These are phyloP conservation scores for Orbilia oligospora DNA, from an alignment of 2,329 filamentous ascomycete species.

Conservation along the genomic window DNA sequence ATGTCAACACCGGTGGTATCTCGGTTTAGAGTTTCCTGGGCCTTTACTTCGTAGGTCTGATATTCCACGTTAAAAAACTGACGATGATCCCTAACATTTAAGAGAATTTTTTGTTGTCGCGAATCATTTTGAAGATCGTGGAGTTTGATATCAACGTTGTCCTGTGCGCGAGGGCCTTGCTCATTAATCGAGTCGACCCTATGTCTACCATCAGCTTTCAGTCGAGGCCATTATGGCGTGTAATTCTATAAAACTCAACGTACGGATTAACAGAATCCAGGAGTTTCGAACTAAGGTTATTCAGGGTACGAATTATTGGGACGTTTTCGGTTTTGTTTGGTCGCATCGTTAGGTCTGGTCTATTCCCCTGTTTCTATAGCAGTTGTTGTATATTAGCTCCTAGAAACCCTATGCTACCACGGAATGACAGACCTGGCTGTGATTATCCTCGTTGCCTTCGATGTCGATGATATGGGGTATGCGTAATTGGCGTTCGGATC, in stretches of 20 bases:
- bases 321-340: constrained; percentile 81
- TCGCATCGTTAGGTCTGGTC: constrained; percentile 90
- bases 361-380: constrained; percentile 81
- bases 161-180: constrained; percentile 44
- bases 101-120: constrained; percentile 38
- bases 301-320: constrained; percentile 89
- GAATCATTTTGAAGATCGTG: constrained; percentile 33
- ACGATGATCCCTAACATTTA: constrained; percentile 37
- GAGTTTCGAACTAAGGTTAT: constrained; percentile 92
- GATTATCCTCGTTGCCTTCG: constrained; percentile 93
- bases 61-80: constrained; percentile 35
- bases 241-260: background rate
- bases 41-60: background rate
- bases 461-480: constrained; percentile 93
- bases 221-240: background rate
- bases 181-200: constrained; percentile 16
- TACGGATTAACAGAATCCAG: constrained; percentile 85
- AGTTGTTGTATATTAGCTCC: constrained; percentile 65
- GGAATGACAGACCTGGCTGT: constrained; percentile 71
- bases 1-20: constrained; percentile 2
- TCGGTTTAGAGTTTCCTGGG: background rate
- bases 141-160: constrained; percentile 57
- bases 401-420: background rate
- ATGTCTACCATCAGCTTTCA: background rate
- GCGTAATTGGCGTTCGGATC: constrained; percentile 74